Conservation (phyloP, 2,329 filamentous ascomycete genomes). For the Colletotrichum sidae region DNA sequence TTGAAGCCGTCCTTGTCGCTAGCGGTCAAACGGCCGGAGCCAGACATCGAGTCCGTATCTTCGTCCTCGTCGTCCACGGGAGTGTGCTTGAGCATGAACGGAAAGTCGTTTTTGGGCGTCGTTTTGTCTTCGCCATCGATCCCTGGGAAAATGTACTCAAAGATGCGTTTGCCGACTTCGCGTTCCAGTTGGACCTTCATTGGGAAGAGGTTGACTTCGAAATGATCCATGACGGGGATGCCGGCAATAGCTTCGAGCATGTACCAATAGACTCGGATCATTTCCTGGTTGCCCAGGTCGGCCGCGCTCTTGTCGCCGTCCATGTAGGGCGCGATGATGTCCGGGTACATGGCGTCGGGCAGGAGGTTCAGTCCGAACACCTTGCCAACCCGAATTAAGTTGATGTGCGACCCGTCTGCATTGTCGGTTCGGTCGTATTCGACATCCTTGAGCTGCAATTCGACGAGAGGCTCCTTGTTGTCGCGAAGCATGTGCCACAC, state of each 20-base stretch:
- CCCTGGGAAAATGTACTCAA: constrained; percentile 97
- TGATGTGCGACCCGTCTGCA: constrained; percentile 95
- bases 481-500: constrained; percentile 97
- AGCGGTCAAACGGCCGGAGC: constrained; percentile 51
- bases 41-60: constrained; percentile 54
- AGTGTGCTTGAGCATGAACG: constrained; percentile 65
- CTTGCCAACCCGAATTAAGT: constrained; percentile 87
- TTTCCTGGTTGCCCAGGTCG: constrained; percentile 76
- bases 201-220: constrained; percentile 93
- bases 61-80: constrained; percentile 63
- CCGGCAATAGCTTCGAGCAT: constrained; percentile 98
- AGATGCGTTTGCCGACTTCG: constrained; percentile 90
- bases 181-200: constrained; percentile 94
- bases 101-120: constrained; percentile 68
- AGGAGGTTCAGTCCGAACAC: constrained; percentile 91
- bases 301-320: constrained; percentile 69
- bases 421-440: constrained; percentile 97
- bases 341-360: constrained; percentile 90
- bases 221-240: constrained; percentile 96
- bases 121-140: constrained; percentile 67
- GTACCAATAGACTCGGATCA: constrained; percentile 96
- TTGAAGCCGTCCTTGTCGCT: constrained; percentile 63
- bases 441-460: constrained; percentile 91
- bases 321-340: constrained; percentile 92
- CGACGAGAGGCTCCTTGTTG: constrained; percentile 86